These are phyloP conservation scores for Sporisorium graminicola DNA, from an alignment of 1,284 basidiomycete species.

Conservation along the genomic window DNA sequence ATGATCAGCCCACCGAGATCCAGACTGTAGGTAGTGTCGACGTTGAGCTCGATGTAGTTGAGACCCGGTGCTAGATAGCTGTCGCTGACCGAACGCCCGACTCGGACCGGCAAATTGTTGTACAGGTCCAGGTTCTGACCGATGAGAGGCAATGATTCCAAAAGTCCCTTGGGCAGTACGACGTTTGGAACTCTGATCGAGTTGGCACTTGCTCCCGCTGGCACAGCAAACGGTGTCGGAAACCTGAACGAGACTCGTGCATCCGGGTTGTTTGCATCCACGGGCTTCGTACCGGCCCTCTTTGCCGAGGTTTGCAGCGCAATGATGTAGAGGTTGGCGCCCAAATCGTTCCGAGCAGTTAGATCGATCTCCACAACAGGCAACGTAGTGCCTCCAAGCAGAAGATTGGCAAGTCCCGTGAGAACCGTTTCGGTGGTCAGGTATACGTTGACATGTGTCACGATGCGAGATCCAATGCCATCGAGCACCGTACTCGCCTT, in stretches of 20 bases:
- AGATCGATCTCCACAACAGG: constrained; percentile 45
- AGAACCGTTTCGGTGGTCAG: constrained; percentile 42
- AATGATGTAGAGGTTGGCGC: constrained; percentile 38
- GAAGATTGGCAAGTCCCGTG: constrained; percentile 31
- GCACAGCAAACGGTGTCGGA: constrained; percentile 21
- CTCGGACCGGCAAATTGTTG: constrained; percentile 38
- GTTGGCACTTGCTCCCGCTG: constrained; percentile 18
- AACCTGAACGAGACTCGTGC: constrained; percentile 47
- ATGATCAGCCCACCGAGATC: constrained; percentile 11
- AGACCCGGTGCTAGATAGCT: constrained; percentile 51
- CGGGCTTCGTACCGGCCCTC: constrained; percentile 18
- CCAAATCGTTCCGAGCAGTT: constrained; percentile 33
- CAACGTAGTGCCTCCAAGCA: constrained; percentile 7
- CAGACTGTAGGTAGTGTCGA: constrained; percentile 40
- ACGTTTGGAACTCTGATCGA: constrained; percentile 47
- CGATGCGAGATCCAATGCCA: constrained; percentile 70
- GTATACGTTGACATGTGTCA: constrained; percentile 53
- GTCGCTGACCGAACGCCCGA: constrained; percentile 45
- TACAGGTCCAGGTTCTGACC: constrained; percentile 53
- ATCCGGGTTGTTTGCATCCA: constrained; percentile 28
- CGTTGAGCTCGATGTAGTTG: constrained; percentile 52
- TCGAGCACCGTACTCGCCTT: constrained; percentile 73
- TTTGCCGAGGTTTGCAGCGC: constrained; percentile 43
- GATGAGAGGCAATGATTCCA: constrained; percentile 43
- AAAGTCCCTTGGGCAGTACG: constrained; percentile 50